Base-by-base conservation (phyloP, 2,329 filamentous ascomycete genomes). In the Colletotrichum gigasporum region DNA sequence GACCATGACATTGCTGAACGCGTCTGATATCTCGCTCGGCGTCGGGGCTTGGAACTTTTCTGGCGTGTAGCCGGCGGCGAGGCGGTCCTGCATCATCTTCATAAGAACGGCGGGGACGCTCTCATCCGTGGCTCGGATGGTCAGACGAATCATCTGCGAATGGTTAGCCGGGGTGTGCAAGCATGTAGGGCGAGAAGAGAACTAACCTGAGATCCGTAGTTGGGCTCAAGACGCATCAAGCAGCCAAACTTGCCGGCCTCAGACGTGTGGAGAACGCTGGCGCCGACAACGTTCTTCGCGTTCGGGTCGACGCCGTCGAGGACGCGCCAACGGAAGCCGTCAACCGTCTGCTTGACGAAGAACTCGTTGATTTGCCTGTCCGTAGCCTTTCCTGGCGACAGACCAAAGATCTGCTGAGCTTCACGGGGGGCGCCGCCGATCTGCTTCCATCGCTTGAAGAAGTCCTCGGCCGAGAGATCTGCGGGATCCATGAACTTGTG, bases 371-470 rank as follows among this genome's bases (percentile, higher is more conserved):
- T 87, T 67, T 90, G 89, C 63, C 87, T 82, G 11, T 84, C 83
- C 14, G 83, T 84, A 58, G 85, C 84, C 67, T 79, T 83, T 26
- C 83, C 84, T 1, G 75, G 76, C 1, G 81, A 78, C 10, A 95
- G 75, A 0, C 90, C 89, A 76, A 99, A 96, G 30, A 98, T 93
- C 48, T 87, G 87, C 76, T 99, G 96, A 0, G 92, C 90, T 77
- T 99, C 96, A 28, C 96, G 87, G 1, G 94, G 90, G 2, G 88
- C 88, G 5, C 92, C 93, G 11, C 96, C 96, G 71, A 99, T 98
- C 79, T 99, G 96, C 83, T 97, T 96, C 96, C 96, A 99, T 53
- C 96, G 86, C 83, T 96, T 97, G 87, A 99, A 99, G 79, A 98
- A 99, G 74, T 99, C 96, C 54, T 99, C 96, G 0, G 91, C 89